These are phyloP conservation scores for Trypanosoma platydactyli DNA, from an alignment of 208 protist species.

Conservation along the genomic window DNA sequence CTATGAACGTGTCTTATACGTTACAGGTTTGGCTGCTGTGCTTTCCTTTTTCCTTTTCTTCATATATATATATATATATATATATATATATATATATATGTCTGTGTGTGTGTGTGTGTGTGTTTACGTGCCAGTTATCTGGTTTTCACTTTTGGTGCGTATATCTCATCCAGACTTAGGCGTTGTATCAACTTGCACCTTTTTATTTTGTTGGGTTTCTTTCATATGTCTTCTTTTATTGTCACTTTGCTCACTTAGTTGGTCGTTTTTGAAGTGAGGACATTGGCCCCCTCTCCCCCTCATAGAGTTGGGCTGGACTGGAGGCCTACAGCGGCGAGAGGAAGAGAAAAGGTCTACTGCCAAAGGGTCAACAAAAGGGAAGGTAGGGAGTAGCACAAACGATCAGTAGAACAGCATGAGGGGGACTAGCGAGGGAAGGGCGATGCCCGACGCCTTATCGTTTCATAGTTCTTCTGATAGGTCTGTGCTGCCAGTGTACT, in stretches of 20 bases:
- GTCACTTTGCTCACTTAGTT: neutral
- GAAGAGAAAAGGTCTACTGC: neutral
- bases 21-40: too few species aligned
- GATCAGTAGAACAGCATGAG: neutral
- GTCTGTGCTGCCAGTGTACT: neutral
- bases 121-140: too few species aligned
- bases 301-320: neutral
- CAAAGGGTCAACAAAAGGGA: neutral
- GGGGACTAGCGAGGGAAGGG: neutral
- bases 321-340: neutral
- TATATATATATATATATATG: too few species aligned
- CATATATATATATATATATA: too few species aligned
- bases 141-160: too few species aligned
- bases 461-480: conserved; percentile 9
- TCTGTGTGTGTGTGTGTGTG: too few species aligned
- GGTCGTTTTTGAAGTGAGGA: neutral
- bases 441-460: neutral
- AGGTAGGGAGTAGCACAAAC: neutral
- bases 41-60: too few species aligned
- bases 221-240: neutral
- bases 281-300: neutral
- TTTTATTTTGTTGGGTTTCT: conserved; percentile 25
- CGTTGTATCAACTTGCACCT: neutral
- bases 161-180: neutral
- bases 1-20: too few species aligned